phyloP scores from a whole-genome alignment of 805 yeast species.

The Candida verbasci region DNA sequence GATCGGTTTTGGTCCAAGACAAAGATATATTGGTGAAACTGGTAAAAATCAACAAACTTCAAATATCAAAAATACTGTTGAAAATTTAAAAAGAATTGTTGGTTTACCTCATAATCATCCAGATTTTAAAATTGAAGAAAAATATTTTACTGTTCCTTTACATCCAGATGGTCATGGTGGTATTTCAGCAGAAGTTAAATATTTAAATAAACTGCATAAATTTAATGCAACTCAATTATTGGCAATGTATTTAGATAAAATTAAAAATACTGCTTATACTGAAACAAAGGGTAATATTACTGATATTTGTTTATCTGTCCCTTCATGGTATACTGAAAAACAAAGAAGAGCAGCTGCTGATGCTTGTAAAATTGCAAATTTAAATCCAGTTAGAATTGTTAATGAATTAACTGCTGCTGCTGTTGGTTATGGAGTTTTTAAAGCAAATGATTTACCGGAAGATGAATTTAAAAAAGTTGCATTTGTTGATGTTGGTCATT shows the following conservation, averaged over 20 bases:
- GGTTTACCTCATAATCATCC: conserved; percentile 75
- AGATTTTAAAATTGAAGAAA: conserved; percentile 69
- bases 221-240: conserved; percentile 87
- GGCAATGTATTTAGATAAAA: conserved; percentile 92
- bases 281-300: conserved; percentile 80
- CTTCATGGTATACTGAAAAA: conserved; percentile 94
- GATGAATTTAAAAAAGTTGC: conserved; percentile 88
- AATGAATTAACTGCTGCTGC: conserved; percentile 99
- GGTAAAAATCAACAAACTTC: conserved; percentile 97
- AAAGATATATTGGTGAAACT: conserved; percentile 90
- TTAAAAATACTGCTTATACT: conserved; percentile 70
- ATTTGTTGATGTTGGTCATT: conserved; percentile 95
- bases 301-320: conserved; percentile 93
- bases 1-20: conserved; percentile 87
- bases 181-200: conserved; percentile 83
- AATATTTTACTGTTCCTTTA: conserved; percentile 69
- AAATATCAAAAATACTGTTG: conserved; percentile 93
- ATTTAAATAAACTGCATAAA: conserved; percentile 68
- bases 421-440: conserved; percentile 98
- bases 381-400: conserved; percentile 97
- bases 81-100: conserved; percentile 86
- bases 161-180: conserved; percentile 66
- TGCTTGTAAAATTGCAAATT: conserved; percentile 92
- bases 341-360: conserved; percentile 96
- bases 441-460: conserved; percentile 87